Base-by-base conservation (phyloP, 257 asterid species). In the Echites panduratus region DNA sequence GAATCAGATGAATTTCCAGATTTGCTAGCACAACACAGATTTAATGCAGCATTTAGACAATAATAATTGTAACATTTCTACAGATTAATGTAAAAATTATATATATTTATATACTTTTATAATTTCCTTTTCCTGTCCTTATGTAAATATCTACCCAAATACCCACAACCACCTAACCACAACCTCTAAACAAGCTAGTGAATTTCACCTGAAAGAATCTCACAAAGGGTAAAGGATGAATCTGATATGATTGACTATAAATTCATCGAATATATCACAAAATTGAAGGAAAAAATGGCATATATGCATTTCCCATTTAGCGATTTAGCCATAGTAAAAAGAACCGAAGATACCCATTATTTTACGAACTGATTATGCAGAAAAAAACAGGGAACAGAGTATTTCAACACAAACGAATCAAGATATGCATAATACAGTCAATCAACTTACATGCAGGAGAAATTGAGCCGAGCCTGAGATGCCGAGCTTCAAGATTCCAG, bases 401-500 rank as follows among this genome's bases (percentile, higher is more conserved):
- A 35, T 44, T 14, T 0, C 17, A 9, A 12, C 59, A 44, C 13
- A 5, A 71, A 53, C 26, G 9, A 71, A 70, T 29, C 4, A 50
- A 69, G 7, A 76, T 45, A 11, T 2, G 13, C 32, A 22, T 4
- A 24, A 10, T 52, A 19, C 71, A 38, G 44, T 5, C 27, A 29
- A 24, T 41, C 0, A 72, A 66, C 73, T 65, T 40, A 77, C 77
- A 66, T 58, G 20, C 29, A 66, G 11, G 53, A 56, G 68, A 32
- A 58, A 58, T 44, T 44, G 43, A 24, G 40, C 65, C 27, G 56
- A 52, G 26, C 44, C 27, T 27, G 35, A n/a, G 71, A 50, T 49
- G 44, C 44, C 78, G 41, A 38, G 50, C 44, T 48, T 57, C 44
- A 16, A 43, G 79, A 70, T 70, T 68, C 41, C 52, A 56, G 63